Conservation (phyloP, 306 rosid genomes). For the Luffa acutangula region DNA sequence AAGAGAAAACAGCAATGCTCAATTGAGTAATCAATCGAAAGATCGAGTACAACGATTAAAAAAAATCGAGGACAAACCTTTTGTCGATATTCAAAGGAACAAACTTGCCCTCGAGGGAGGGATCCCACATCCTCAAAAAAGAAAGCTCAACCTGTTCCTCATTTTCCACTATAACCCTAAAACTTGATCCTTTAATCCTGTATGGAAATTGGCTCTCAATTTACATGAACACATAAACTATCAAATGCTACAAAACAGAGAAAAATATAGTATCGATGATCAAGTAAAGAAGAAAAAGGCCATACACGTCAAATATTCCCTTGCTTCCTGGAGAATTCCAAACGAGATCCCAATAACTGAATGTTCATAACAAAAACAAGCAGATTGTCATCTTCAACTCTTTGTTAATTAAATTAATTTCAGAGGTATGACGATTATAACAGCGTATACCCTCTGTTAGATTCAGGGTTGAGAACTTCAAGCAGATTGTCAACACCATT, state of each 20-base stretch:
- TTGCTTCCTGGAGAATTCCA: constrained; percentile 85
- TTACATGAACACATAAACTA: constrained; percentile 5
- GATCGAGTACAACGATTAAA: background rate
- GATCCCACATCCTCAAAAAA: constrained; percentile 78
- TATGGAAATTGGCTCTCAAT: constrained; percentile 21
- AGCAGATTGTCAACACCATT: constrained; percentile 75
- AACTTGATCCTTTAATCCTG: constrained; percentile 77
- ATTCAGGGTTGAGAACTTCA: constrained; percentile 70
- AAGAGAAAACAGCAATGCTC: constrained; percentile 4
- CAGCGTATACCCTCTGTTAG: constrained; percentile 65
- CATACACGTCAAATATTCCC: constrained; percentile 92
- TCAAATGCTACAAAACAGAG: background rate
- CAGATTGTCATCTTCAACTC: background rate
- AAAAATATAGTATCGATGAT: background rate
- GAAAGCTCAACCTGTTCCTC: constrained; percentile 88
- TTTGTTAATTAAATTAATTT: background rate
- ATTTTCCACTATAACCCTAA: constrained; percentile 62
- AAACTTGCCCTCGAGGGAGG: constrained; percentile 67
- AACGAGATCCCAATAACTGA: constrained; percentile 95
- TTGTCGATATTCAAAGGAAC: constrained; percentile 89
- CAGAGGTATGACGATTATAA: background rate
- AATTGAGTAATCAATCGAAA: background rate
- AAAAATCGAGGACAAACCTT: constrained; percentile 43
- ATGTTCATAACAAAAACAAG: constrained; percentile 5
- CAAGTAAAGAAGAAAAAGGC: constrained; percentile 11